Evolutionary conservation across 352 stramenopile species (phyloP).

Genomic region (Phytophthora sojae): DNA sequence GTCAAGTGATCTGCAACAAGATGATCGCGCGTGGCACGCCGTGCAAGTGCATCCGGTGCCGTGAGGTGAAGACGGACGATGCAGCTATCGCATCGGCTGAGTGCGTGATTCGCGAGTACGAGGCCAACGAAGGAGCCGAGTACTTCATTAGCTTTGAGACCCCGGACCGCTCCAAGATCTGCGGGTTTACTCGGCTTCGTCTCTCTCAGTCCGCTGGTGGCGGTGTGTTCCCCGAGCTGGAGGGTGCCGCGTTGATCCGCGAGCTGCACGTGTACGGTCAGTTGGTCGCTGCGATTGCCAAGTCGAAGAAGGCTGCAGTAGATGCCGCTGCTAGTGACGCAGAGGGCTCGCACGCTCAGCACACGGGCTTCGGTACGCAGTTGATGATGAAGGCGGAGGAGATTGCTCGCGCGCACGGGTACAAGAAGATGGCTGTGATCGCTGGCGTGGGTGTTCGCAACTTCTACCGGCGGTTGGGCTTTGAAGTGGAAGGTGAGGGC

Average conservation of each 20-base stretch:
- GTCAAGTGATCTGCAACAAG: constrained; percentile 88
- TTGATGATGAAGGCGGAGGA: constrained; percentile 87
- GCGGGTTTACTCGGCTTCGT: constrained; percentile 90
- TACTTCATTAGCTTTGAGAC: constrained; percentile 95
- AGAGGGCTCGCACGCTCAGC: constrained; percentile 74
- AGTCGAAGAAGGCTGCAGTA: constrained; percentile 44
- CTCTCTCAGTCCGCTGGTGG: constrained; percentile 73
- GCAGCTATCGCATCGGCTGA: constrained; percentile 75
- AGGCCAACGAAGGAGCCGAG: constrained; percentile 87
- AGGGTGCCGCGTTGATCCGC: constrained; percentile 85
- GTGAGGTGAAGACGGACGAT: constrained; percentile 92
- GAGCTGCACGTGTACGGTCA: constrained; percentile 94
- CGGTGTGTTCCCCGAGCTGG: constrained; percentile 77
- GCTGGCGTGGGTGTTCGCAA: constrained; percentile 91
- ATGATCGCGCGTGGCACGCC: constrained; percentile 76
- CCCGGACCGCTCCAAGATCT: constrained; percentile 89
- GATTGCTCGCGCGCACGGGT: constrained; percentile 74
- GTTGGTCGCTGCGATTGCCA: constrained; percentile 64
- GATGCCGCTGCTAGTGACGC: constrained; percentile 27
- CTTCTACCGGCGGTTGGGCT: constrained; percentile 92
- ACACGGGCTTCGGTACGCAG: constrained; percentile 90
- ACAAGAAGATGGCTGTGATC: constrained; percentile 90
- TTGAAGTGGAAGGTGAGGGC: constrained; percentile 86
- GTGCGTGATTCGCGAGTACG: constrained; percentile 82
- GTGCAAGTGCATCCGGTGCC: constrained; percentile 93